Percentiles rank a stretch among this genome's conserved stretches.
Evolutionary conservation across 1,284 basidiomycete genomes (phyloP).

Genomic region (Marasmius oreades): DNA sequence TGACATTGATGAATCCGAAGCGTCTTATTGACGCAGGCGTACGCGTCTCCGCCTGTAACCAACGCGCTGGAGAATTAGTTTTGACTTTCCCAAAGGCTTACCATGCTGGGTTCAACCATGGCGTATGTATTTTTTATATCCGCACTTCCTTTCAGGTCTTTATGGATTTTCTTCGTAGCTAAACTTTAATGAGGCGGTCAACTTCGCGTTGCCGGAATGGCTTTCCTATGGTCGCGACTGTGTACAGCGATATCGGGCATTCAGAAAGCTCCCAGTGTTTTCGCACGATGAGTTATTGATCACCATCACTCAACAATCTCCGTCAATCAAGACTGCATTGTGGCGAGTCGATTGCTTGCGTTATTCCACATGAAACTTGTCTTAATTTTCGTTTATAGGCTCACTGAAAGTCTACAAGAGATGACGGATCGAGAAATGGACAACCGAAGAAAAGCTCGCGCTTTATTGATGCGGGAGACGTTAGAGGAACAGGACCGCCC

Average conservation of each 20-base stretch:
- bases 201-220: slow-evolving; percentile 98
- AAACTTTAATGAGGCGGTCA: slow-evolving; percentile 99
- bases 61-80: slow-evolving; percentile 96
- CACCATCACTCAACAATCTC: slow-evolving; percentile 92
- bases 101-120: slow-evolving; percentile 98
- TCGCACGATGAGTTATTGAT: slow-evolving; percentile 97
- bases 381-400: slow-evolving; percentile 45
- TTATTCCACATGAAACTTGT: slow-evolving; percentile 16
- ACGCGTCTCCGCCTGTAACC: slow-evolving; percentile 92
- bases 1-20: slow-evolving; percentile 97
- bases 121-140: slow-evolving; percentile 51
- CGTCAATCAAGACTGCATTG: slow-evolving; percentile 88
- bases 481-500: slow-evolving; percentile 78
- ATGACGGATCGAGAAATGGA: slow-evolving; percentile 87
- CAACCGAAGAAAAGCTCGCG: slow-evolving; percentile 61
- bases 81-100: slow-evolving; percentile 98
- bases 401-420: slow-evolving; percentile 78
- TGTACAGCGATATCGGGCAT: slow-evolving; percentile 84
- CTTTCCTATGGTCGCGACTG: slow-evolving; percentile 84
- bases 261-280: slow-evolving; percentile 93
- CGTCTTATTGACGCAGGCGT: slow-evolving; percentile 86
- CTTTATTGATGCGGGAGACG: slow-evolving; percentile 59
- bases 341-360: slow-evolving; percentile 58
- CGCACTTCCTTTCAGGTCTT: slow-evolving; percentile 14
- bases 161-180: slow-evolving; percentile 44